Percentiles rank a stretch among this genome's conserved stretches.
phyloP scores from a whole-genome alignment of 495 filamentous ascomycete species.

The Recurvomyces mirabilis region DNA sequence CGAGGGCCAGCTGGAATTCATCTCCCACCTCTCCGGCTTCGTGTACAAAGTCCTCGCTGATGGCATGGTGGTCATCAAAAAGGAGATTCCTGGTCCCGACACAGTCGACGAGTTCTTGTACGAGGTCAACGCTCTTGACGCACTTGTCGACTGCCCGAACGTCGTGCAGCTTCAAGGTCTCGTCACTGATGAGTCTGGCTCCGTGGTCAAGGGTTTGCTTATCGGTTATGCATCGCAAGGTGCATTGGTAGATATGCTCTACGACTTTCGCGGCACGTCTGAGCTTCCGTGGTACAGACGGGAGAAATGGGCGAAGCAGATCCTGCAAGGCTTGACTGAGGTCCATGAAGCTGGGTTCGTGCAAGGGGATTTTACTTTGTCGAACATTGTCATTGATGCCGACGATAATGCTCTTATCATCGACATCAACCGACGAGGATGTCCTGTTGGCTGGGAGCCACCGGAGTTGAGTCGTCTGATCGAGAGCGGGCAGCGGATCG shows the following conservation, averaged over 20 bases:
- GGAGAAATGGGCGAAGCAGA: constrained; percentile 87
- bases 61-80: constrained; percentile 74
- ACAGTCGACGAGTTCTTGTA: constrained; percentile 96
- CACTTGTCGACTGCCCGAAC: constrained; percentile 56
- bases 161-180: constrained; percentile 85
- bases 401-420: constrained; percentile 88
- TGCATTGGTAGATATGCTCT: constrained; percentile 79
- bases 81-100: constrained; percentile 94
- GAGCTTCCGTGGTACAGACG: constrained; percentile 59
- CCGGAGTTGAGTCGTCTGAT: constrained; percentile 84
- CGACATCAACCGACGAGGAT: constrained; percentile 93
- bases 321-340: constrained; percentile 78
- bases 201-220: constrained; percentile 75
- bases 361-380: constrained; percentile 92
- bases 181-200: constrained; percentile 67
- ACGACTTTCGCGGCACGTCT: constrained; percentile 48
- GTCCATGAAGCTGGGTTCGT: constrained; percentile 96
- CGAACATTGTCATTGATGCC: constrained; percentile 88
- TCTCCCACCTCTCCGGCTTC: constrained; percentile 88
- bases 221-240: constrained; percentile 85
- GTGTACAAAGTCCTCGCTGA: constrained; percentile 81
- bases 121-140: constrained; percentile 87
- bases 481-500: constrained; percentile 80
- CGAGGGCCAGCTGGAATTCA: constrained; percentile 70
- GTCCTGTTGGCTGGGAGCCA: constrained; percentile 95